Percentiles rank a stretch among this genome's conserved stretches.
Evolutionary conservation across 257 asterid genomes (phyloP).

Genomic region (Capsicum chinense): DNA sequence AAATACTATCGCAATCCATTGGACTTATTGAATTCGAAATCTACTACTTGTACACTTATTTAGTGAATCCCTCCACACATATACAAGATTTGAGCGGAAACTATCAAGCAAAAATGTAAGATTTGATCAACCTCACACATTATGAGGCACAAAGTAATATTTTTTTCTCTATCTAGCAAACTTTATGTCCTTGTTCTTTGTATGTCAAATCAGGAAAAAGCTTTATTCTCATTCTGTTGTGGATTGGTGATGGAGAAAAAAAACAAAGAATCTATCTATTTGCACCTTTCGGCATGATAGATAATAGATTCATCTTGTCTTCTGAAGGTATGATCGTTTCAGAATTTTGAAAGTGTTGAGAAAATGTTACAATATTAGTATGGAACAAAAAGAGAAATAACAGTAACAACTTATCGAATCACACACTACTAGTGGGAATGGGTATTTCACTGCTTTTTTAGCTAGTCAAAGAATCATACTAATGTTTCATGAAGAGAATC

Average conservation of each 20-base stretch:
- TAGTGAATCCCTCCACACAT: background rate
- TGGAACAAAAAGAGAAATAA: background rate
- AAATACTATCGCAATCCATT: background rate
- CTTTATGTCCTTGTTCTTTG: too few species aligned
- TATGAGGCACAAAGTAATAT: too few species aligned
- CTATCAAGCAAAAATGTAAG: too few species aligned
- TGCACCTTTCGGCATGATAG: conserved; percentile 14
- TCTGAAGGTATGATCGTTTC: background rate
- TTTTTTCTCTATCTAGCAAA: too few species aligned
- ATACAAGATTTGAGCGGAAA: background rate
- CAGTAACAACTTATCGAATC: background rate
- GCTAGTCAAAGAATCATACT: conserved; percentile 7
- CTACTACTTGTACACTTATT: background rate
- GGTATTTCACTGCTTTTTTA: background rate
- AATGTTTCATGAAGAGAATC: background rate
- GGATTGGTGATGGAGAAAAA: background rate
- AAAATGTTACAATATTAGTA: too few species aligned
- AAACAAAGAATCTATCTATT: background rate
- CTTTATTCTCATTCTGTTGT: conserved; percentile 12
- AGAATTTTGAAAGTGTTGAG: background rate
- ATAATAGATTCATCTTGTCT: conserved; percentile 18
- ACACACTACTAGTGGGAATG: background rate
- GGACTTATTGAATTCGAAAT: background rate
- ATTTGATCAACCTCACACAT: too few species aligned
- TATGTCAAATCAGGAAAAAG: background rate